Base-by-base conservation (phyloP, 768 basidiomycete genomes). In the Calocybe indica region DNA sequence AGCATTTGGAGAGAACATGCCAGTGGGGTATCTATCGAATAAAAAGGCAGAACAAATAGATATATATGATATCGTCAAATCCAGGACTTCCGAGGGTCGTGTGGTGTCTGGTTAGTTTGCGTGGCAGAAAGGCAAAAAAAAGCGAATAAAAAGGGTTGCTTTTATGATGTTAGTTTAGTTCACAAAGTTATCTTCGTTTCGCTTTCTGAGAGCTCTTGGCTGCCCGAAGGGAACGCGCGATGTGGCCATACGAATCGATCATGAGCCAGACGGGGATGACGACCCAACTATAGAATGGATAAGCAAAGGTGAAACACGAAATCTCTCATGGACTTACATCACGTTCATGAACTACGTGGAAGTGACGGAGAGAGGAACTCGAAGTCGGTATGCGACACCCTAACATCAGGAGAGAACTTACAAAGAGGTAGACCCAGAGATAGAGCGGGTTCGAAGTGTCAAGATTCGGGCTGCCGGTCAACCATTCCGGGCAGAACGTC, bases 401-500 rank as follows among this genome's bases (percentile, higher is more conserved):
- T 36, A 22, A 41, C 41, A n/a, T 36, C 10, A 33, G 40, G 48
- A 50, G 11, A 12, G 14, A n/a, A 74, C 85, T 55, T 59, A 91
- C 88, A 50, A 83, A 59, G 37, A 91, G 81, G 65, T 91, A 89
- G 7, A 90, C 81, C 87, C 87, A 92, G 45, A 89, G 72, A 58
- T 82, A 76, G 34, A 90, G 64, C 28, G 71, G 66, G 55, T 88
- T 87, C 6, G 83, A 84, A 0, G 79, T 87, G 56, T 85, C 74
- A 45, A 92, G 65, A 60, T 75, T 86, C 0, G 82, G 79, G 57
- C 79, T 85, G 13, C 85, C 87, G 1, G 76, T 82, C 41, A 92
- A 67, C 88, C 88, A 91, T 65, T 91, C 89, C 1, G 89, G 89
- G 58, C 82, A 83, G 66, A 92, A 92, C 2, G 88, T 92, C 89